phyloP scores from a whole-genome alignment of 1,284 basidiomycete species.

The Cutaneotrichosporon cavernicola region DNA sequence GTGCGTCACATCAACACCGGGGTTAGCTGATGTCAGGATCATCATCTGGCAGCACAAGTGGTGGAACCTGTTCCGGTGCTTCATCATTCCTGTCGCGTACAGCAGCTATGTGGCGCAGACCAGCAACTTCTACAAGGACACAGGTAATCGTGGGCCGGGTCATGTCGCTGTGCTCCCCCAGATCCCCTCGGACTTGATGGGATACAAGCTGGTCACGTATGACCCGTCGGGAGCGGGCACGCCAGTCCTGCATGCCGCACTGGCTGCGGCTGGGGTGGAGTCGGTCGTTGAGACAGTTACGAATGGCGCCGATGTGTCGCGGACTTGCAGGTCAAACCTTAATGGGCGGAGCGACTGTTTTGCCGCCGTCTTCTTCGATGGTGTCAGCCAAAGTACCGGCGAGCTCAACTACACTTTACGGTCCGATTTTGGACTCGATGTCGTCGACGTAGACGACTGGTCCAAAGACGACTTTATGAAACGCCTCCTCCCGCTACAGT shows the following conservation, averaged over 20 bases:
- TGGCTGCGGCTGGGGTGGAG: constrained; percentile 55
- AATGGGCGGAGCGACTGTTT: constrained; percentile 68
- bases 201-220: constrained; percentile 63
- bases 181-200: constrained; percentile 59
- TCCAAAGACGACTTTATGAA: constrained; percentile 65
- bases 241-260: constrained; percentile 59
- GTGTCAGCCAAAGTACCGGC: constrained; percentile 56
- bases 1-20: constrained; percentile 53
- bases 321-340: constrained; percentile 70
- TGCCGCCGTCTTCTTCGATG: constrained; percentile 66
- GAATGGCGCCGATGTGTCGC: constrained; percentile 56
- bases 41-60: constrained; percentile 39
- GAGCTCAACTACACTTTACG: constrained; percentile 67
- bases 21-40: constrained; percentile 29
- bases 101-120: constrained; percentile 53
- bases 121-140: constrained; percentile 18
- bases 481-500: constrained; percentile 69
- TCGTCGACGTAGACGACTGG: constrained; percentile 66
- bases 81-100: constrained; percentile 67
- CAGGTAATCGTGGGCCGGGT: constrained; percentile 59
- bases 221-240: constrained; percentile 53
- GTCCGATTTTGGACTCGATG: constrained; percentile 64
- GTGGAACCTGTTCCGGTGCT: constrained; percentile 66
- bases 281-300: constrained; percentile 59
- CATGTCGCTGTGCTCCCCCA: constrained; percentile 58